Base-by-base conservation (phyloP, 192 early-diverging fungal genomes). In the Thamnidium elegans region DNA sequence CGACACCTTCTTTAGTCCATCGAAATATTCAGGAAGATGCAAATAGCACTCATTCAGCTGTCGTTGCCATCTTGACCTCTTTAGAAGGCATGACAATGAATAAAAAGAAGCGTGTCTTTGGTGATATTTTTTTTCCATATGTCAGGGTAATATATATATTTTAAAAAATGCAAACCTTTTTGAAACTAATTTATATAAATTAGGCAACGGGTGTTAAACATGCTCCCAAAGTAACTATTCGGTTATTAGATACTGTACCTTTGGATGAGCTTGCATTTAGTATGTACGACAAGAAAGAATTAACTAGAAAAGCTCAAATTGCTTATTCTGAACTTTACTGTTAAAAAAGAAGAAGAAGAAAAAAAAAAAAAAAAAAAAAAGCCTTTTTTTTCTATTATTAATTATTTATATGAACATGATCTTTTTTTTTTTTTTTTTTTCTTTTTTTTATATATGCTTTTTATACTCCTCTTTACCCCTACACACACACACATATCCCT, bases 221-320 rank as follows among this genome's bases (percentile, higher is more conserved):
- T 15, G 68, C 77, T 20, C 73, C 69, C 4, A 74, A 78, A 44
- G 53, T 78, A 14, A 78, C 77, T 4, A 78, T 78, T 19, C 62
- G 53, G 8, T 63, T 78, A 55, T 20, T 78, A 17, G 77, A 78
- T 50, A 71, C 69, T 8, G 39, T 75, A 3, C 48, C 66, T 39
- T 31, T 58, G 66, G 56, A 52, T 4, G 70, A 63, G 23, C 46
- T 76, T 36, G 74, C 70, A 48, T 52, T 67, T 62, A 58, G 54
- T 11, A 76, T 76, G 70, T 68, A 72, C 58, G 70, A 76, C 55
- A 32, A 43, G 19, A 10, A 58, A 11, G 55, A 58, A 10, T 20
- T 58, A 20, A 42, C 32, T 36, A 17, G 39, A 43, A 58, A 42
- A 17, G 19, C 55, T 36, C 39, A 43, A 7, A 7, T 17, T 21